These are phyloP conservation scores for Pseudocohnilembus persalinus DNA, from an alignment of 169 alveolate genomes.

Conservation along the genomic window DNA sequence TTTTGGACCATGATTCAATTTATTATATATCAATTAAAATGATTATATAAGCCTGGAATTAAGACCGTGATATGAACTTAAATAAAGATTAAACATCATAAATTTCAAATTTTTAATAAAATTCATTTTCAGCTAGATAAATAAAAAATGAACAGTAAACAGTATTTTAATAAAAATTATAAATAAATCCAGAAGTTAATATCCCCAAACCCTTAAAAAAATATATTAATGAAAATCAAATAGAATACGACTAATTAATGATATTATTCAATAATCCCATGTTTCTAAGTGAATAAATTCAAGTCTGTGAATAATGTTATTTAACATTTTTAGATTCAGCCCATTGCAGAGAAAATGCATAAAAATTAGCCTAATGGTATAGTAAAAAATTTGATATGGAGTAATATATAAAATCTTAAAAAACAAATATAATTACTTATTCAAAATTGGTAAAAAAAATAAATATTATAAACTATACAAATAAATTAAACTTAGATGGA, in stretches of 20 bases:
- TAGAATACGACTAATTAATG: not conserved
- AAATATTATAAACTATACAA: no score
- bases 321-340: not conserved
- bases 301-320: not conserved
- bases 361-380: not conserved
- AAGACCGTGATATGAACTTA: not conserved
- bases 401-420: not conserved
- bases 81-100: no score
- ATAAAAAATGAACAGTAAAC: not conserved
- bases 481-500: not conserved
- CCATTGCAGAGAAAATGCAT: not conserved
- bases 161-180: not conserved
- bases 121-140: not conserved
- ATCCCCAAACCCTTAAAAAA: not conserved
- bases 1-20: not conserved
- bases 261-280: not conserved
- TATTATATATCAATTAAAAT: no score
- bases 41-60: not conserved
- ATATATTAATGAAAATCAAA: no score
- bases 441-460: not conserved
- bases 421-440: not conserved
- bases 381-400: no score
- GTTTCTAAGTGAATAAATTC: not conserved
- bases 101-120: not conserved
- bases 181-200: no score